Evolutionary conservation across 192 early-diverging fungal genomes (phyloP).

Genomic region (Coemansia sp.): DNA sequence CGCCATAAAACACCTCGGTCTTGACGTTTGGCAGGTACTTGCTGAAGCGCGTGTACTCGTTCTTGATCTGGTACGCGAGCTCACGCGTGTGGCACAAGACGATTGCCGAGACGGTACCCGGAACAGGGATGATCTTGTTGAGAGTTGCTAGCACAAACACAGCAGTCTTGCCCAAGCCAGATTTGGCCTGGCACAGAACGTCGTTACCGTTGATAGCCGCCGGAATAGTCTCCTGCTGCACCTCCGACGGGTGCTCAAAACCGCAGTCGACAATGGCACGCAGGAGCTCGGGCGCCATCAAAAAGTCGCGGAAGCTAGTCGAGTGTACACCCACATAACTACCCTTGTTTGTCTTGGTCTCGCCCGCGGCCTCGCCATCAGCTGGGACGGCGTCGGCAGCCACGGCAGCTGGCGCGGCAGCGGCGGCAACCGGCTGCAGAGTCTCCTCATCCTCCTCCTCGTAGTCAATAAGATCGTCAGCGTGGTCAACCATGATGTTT

Average conservation of each 20-base stretch:
- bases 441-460: constrained; percentile 87
- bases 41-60: constrained; percentile 94
- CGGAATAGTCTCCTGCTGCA: constrained; percentile 98
- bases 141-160: constrained; percentile 2
- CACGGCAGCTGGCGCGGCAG: background rate
- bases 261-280: constrained; percentile 97
- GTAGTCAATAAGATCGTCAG: constrained; percentile 95
- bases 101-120: constrained; percentile 81
- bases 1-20: constrained; percentile 93
- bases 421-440: constrained; percentile 49
- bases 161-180: constrained; percentile 95
- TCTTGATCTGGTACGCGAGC: constrained; percentile 97
- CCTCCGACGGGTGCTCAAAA: constrained; percentile 99
- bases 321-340: constrained; percentile 98
- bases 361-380: constrained; percentile 48
- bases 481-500: constrained; percentile 60
- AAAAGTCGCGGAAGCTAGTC: constrained; percentile 97
- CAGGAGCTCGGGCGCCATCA: constrained; percentile 94
- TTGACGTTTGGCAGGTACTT: constrained; percentile 94
- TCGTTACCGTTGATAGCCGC: constrained; percentile 96
- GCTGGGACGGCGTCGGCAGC: constrained; percentile 54
- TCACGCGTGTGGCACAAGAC: constrained; percentile 98
- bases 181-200: constrained; percentile 97
- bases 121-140: constrained; percentile 31
- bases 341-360: constrained; percentile 90